Base-by-base conservation (phyloP, 208 protist genomes). In the Borovskyia barvae region DNA sequence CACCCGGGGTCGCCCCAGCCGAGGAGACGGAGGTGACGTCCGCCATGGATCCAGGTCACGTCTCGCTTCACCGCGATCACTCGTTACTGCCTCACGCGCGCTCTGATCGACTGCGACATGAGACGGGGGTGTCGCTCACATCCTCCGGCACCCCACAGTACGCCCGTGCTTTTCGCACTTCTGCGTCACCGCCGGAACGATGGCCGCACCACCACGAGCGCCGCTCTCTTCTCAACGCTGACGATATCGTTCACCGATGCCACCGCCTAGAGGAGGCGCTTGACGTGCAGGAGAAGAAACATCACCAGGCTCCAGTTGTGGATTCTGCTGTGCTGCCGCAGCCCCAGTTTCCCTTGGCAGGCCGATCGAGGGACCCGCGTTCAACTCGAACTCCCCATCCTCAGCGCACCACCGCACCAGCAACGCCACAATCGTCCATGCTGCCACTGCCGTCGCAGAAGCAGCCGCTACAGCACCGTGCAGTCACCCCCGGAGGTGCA, bases 211-310 rank as follows among this genome's bases (percentile, higher is more conserved):
- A 7, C 8, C 2, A 35, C 0, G 35, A 25, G 29, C 52, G 29
- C n/a, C 43, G 46, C 14, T n/a, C 35, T 26, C 60, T 57, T 5
- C 45, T 74, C n/a, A 6, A 70, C 28, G 48, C 60, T 0, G 29
- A 59, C 22, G 72, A 74, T 30, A 79, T 79, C 14, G 60, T 72
- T 6, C 66, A 43, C 12, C 72, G 72, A 15, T 62, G 53, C 42
- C 72, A 64, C 26, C 59, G 51, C 3, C 61, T 79, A 12, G 69
- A 61, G 15, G 60, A 74, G 25, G 50, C 40, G 2, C 43, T 79
- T 4, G 72, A 74, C 26, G 53, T 49, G 2, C 57, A 64, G 32
- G 65, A 77, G 33, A 45, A 28, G 1, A 52, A 65, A 8, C 52
- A 58, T 17, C 52, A 33, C 5, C 26, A 58, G 36, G n/a, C n/a